Conservation (phyloP, 441 rosid genomes). For the Aquilaria agallochum region DNA sequence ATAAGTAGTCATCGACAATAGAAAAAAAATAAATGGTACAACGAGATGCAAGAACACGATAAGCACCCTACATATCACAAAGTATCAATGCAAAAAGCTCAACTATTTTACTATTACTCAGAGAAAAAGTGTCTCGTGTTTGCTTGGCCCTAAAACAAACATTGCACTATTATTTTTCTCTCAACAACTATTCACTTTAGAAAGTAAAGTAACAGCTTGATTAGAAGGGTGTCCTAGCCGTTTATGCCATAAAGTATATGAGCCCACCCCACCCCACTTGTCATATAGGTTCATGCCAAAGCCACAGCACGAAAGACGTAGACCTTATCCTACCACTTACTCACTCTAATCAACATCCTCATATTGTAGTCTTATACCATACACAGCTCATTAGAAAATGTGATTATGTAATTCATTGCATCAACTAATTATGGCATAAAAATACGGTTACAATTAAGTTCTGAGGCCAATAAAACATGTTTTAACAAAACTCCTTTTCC, state of each 20-base stretch:
- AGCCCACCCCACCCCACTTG: too few species aligned
- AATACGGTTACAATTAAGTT: constrained; percentile 2
- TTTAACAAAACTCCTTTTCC: not conserved
- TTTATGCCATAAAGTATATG: too few species aligned
- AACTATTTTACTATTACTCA: not conserved
- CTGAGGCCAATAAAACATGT: constrained; percentile 1
- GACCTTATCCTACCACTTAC: not conserved
- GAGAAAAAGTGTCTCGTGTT: not conserved
- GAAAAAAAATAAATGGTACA: not conserved
- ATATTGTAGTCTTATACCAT: not conserved
- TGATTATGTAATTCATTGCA: not conserved
- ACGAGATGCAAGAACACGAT: not conserved
- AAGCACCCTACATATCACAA: constrained; percentile 9
- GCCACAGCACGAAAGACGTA: too few species aligned
- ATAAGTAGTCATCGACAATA: constrained; percentile 1
- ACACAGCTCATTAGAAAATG: constrained; percentile 4
- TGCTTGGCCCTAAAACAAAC: constrained; percentile 5
- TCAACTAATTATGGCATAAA: not conserved
- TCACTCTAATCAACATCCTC: not conserved
- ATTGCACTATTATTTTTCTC: not conserved
- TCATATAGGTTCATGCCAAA: too few species aligned
- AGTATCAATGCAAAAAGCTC: constrained; percentile 5
- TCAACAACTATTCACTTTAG: too few species aligned
- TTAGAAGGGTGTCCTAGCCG: too few species aligned
- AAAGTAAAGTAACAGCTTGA: too few species aligned